A percentile compares a stretch with the other conserved stretches of the same genome.
phyloP scores from a whole-genome alignment of 768 basidiomycete genomes.

The Termitomyces heimii region DNA sequence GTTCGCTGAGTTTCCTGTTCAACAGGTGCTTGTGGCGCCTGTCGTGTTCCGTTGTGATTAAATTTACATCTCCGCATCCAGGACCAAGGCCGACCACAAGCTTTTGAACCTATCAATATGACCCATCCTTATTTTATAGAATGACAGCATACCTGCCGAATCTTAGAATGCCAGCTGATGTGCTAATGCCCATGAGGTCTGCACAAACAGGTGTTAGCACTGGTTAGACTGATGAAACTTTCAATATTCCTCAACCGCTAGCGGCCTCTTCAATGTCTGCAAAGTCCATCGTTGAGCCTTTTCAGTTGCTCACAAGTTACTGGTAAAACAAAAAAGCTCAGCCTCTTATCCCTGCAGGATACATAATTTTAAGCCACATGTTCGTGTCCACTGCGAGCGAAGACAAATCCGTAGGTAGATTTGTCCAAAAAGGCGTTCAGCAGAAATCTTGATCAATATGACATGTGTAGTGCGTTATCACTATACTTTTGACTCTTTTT shows the following conservation, averaged over 20 bases:
- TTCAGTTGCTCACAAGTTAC: conserved; percentile 3
- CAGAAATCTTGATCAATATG: conserved; percentile 25
- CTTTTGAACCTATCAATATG: conserved; percentile 25
- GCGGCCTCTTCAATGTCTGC: conserved; percentile 2
- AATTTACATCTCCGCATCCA: not conserved
- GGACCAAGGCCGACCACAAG: conserved; percentile 57
- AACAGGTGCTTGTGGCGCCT: not conserved
- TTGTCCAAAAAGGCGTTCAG: conserved; percentile 24
- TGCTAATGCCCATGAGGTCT: conserved; percentile 58
- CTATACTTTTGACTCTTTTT: not conserved
- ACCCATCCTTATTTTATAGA: not conserved
- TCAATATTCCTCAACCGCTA: not conserved
- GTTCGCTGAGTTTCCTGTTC: not conserved
- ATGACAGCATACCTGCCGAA: conserved; percentile 53
- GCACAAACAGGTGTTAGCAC: conserved; percentile 52
- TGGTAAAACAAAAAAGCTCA: not conserved
- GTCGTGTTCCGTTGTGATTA: not conserved
- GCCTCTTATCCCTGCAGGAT: conserved; percentile 21
- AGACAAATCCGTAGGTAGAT: conserved; percentile 19
- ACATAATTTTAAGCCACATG: conserved; percentile 24
- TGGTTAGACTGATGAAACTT: not conserved
- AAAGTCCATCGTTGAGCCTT: conserved; percentile 9
- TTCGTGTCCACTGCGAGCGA: conserved; percentile 25
- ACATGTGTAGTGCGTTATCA: conserved; percentile 20
- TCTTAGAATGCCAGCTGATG: conserved; percentile 46